These are phyloP conservation scores for Rhytidiadelphus loreus DNA, from an alignment of 225 moss, liverwort and hornwort species.

Conservation along the genomic window DNA sequence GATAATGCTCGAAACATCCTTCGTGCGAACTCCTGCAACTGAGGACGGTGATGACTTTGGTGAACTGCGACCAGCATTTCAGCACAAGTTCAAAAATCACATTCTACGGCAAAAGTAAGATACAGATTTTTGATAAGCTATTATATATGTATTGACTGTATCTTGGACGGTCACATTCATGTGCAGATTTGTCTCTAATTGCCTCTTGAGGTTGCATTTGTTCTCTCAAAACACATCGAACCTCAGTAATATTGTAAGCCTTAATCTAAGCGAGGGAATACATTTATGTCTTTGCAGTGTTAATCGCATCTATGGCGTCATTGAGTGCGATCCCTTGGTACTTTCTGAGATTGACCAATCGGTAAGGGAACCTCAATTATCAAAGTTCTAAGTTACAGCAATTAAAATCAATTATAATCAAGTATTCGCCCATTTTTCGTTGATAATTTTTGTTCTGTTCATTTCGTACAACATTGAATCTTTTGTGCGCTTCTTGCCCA, in stretches of 20 bases:
- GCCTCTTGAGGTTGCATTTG: background rate
- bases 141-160: background rate
- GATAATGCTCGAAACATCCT: conserved; percentile 63
- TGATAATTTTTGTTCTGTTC: background rate
- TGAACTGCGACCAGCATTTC: conserved; percentile 84
- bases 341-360: conserved; percentile 62
- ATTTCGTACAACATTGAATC: background rate
- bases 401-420: background rate
- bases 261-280: background rate
- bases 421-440: background rate
- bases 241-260: background rate
- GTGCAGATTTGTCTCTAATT: background rate
- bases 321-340: conserved; percentile 75
- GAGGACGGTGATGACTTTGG: conserved; percentile 54
- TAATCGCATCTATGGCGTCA: conserved; percentile 60
- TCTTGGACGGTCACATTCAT: background rate
- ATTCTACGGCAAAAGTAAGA: conserved; percentile 22
- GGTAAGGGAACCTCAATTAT: conserved; percentile 34
- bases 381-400: background rate
- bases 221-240: background rate
- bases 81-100: conserved; percentile 54
- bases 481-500: background rate
- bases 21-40: conserved; percentile 55
- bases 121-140: background rate
- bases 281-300: conserved; percentile 16